Evolutionary conservation across 2,329 filamentous ascomycete species (phyloP), one percentile per base, ranked within the genome.

Genomic region (Xylaria digitata): DNA sequence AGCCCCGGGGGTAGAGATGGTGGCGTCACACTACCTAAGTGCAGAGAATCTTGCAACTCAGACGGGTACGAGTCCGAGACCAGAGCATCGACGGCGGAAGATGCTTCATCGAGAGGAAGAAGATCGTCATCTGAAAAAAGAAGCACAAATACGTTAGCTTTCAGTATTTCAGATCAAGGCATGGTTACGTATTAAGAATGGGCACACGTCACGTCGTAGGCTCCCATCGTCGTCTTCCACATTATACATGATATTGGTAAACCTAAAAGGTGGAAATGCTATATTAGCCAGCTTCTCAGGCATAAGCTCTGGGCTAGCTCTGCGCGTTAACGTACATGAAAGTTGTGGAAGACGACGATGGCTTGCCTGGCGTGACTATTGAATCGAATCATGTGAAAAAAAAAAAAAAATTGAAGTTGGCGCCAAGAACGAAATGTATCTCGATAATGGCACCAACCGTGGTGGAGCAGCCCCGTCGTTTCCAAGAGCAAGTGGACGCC

Each of bases 311-410:
- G 76, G 75, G 77, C 77, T 76, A 78, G 80, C 78, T 78, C 76
- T 74, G 74, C 75, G 76, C 79, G 82, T 89, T 90, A 90, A 89
- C 87, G 84, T 90, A 90, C 88, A 90, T 87, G 80, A 82, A 80
- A 77, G 78, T 81, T 80, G 82, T 85, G 84, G 87, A 90, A 88
- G 87, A 89, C 86, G 87, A 89, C 88, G 87, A 88, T 88, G 85
- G 87, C 86, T 86, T 87, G 87, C 86, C 86, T 87, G 84, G 83
- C 81, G 80, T 84, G 79, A 81, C 78, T 79, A 75, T 78, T 69
- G 56, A 71, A 72, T 59, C 59, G 71, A 72, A 70, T 68, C 65
- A 63, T 64, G 65, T 70, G 68, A 71, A 72, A 65, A 71, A 70
- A 70, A 66, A 72, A 71, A 64, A 71, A 72, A 74, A 56, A 58